A percentile compares a stretch with the other conserved stretches of the same genome.
Evolutionary conservation across 345 rosid species (phyloP).

Genomic region (Conringia planisiliqua): DNA sequence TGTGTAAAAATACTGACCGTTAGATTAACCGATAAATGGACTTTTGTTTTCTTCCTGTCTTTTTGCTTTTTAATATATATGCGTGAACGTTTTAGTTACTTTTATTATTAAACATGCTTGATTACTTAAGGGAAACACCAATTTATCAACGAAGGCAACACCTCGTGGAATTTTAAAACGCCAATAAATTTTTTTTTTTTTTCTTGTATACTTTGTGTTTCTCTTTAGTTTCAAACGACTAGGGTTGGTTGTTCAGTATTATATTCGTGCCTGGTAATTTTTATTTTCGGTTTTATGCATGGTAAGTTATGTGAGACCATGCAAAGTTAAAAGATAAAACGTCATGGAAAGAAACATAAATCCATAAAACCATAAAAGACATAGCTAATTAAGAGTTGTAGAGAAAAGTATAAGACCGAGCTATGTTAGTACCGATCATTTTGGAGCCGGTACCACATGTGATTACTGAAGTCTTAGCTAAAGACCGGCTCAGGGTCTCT

Average conservation of each 20-base stretch:
- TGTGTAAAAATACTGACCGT: conserved; percentile 15
- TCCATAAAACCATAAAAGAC: neutral
- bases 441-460: too few species aligned
- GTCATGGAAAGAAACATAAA: neutral
- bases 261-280: neutral
- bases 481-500: neutral
- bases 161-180: conserved; percentile 4
- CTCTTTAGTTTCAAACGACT: neutral
- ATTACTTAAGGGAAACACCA: conserved; percentile 11
- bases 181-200: neutral
- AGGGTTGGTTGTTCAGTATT: neutral
- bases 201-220: neutral
- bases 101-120: conserved; percentile 3
- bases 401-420: neutral
- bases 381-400: neutral
- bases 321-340: neutral
- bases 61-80: neutral
- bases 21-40: conserved; percentile 11
- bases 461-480: too few species aligned
- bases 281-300: neutral
- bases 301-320: conserved; percentile 1
- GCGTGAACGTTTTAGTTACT: conserved; percentile 24
- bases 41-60: conserved; percentile 21
- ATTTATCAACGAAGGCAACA: conserved; percentile 6
- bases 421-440: neutral